These are phyloP conservation scores for Violaceomyces palustris DNA, from an alignment of 1,284 basidiomycete genomes.

Conservation along the genomic window DNA sequence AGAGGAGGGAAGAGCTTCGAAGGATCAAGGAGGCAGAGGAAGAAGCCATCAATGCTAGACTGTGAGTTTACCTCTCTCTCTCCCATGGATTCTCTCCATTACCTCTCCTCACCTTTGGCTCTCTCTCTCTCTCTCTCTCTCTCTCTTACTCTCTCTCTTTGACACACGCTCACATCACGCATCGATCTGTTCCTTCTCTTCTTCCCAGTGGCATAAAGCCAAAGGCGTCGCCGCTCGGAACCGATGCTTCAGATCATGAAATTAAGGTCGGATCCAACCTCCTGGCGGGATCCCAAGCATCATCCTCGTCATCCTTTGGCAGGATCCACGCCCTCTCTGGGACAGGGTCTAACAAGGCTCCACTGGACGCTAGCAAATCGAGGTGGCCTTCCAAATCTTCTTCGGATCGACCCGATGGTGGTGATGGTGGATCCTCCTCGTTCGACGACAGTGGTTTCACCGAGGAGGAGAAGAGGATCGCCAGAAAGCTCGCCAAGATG, in stretches of 20 bases:
- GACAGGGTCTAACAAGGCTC: conserved; percentile 29
- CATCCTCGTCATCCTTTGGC: background rate
- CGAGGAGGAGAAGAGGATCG: conserved; percentile 34
- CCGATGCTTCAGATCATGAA: background rate
- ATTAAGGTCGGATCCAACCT: conserved; percentile 15
- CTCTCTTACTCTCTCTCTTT: background rate
- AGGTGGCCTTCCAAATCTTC: conserved; percentile 5
- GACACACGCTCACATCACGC: background rate
- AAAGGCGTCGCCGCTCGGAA: conserved; percentile 5
- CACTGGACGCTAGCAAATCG: conserved; percentile 5
- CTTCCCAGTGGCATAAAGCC: conserved; percentile 1
- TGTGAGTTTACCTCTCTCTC: conserved; percentile 10
- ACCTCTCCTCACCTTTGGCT: conserved; percentile 5
- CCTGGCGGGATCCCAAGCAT: conserved; percentile 8
- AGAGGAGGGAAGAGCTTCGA: conserved; percentile 33
- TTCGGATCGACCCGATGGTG: background rate
- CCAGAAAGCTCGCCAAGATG: conserved; percentile 22
- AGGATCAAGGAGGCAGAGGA: conserved; percentile 44
- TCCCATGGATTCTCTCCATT: background rate
- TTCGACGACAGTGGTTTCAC: conserved; percentile 11
- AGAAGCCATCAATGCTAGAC: conserved; percentile 35
- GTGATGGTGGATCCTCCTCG: no score
- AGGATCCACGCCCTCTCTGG: conserved; percentile 1
- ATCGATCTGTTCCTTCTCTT: background rate
- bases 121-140: conserved; percentile 3